Evolutionary conservation across 805 yeast genomes (phyloP).

Genomic region (Nakazawaea peltata): DNA sequence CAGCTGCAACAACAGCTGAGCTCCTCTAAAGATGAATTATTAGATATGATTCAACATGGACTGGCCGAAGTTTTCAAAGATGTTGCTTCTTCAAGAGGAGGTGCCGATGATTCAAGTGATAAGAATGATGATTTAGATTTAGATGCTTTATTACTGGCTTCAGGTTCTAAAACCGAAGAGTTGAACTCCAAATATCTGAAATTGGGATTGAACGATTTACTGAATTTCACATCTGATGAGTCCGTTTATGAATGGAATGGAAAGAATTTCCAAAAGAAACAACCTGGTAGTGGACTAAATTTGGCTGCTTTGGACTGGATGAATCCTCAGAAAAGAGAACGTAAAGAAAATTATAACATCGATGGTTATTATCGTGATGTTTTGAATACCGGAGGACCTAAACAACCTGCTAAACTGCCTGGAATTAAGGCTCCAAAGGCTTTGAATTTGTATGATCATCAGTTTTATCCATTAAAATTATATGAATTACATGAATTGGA

Average conservation of each 20-base stretch:
- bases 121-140: slow-evolving; percentile 43
- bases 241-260: slow-evolving; percentile 88
- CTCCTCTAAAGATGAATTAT: slow-evolving; percentile 60
- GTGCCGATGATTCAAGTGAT: slow-evolving; percentile 19
- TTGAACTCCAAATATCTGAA: slow-evolving; percentile 56
- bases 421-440: slow-evolving; percentile 77
- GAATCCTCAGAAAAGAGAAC: slow-evolving; percentile 77
- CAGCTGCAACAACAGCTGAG: slow-evolving; percentile 25
- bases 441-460: slow-evolving; percentile 79
- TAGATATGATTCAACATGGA: slow-evolving; percentile 80
- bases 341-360: slow-evolving; percentile 78
- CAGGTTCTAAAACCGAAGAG: slow-evolving; percentile 57
- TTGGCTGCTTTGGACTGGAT: slow-evolving; percentile 56
- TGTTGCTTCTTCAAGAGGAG: slow-evolving; percentile 17
- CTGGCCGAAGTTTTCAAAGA: slow-evolving; percentile 55
- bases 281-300: slow-evolving; percentile 35
- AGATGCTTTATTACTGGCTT: slow-evolving; percentile 49
- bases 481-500: slow-evolving; percentile 76
- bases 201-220: slow-evolving; percentile 69
- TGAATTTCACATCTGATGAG: slow-evolving; percentile 60
- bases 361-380: slow-evolving; percentile 58
- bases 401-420: slow-evolving; percentile 37
- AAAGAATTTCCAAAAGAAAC: slow-evolving; percentile 66
- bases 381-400: slow-evolving; percentile 57
- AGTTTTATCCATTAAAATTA: slow-evolving; percentile 75